Base-by-base conservation (phyloP, 352 stramenopile species). In the Pelagophyceae sp. region DNA sequence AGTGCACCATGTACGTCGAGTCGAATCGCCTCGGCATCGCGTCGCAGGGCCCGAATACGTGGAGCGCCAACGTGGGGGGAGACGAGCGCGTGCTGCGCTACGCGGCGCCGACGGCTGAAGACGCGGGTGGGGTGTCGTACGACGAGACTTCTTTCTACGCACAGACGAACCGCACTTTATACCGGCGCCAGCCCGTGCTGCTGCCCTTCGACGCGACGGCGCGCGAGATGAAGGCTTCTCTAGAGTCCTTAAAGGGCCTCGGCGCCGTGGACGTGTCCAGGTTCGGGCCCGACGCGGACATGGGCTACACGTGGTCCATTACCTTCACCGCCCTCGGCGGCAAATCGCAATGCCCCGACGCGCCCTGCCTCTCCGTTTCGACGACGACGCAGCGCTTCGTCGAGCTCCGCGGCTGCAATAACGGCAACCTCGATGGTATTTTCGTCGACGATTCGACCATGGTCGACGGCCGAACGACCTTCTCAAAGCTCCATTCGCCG, bases 261-360 rank as follows among this genome's bases (percentile, higher is more conserved):
- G 93, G 93, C 0, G 82, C 88, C n/a, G 91, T 97, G 3, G 87
- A 94, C 27, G 90, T 97, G 0, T 87, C 92, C 72, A 88, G 93
- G n/a, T 81, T 92, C 35, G 81, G 86, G 17, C 83, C 83, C 1
- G 88, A 85, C 25, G 38, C 81, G 76, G 77, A 82, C 33, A 90
- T 89, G 72, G 91, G 87, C 33, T 97, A 89, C 80, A 82, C 87
- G 17, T 97, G 93, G 92, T 85, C 80, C 25, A 87, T 98, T 38
- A 96, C 93, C 19, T 97, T 97, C 78, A 85, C 81, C 29, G 82
- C 79, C 23, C 85, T 90, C 70, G 20, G 32, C 63, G 60, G 78
- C 54, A 23, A 20, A 3, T 69, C 67, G 51, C 38, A 32, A 54
- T 69, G 60, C 69, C n/a, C 80, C 38, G 35, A 75, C 19, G 65